Percentiles rank a stretch among this genome's conserved stretches.
These are phyloP conservation scores for Trichoderma arundinaceum DNA, from an alignment of 2,329 filamentous ascomycete species.

Conservation along the genomic window DNA sequence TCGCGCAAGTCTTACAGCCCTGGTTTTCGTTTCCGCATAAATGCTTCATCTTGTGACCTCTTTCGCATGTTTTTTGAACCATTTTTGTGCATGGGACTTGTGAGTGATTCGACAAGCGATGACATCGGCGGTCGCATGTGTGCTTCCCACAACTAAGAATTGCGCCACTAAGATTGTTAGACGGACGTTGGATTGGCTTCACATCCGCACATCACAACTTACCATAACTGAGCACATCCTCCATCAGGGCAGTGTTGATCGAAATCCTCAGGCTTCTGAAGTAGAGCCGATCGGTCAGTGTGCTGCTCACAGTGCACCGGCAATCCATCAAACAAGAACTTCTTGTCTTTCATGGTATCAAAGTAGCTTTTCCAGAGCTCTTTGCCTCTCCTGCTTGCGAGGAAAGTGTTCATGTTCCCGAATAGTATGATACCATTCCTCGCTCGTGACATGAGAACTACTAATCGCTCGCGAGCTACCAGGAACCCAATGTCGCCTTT, in stretches of 20 bases:
- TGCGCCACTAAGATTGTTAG: constrained; percentile 48
- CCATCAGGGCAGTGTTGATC: constrained; percentile 69
- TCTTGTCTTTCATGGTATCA: constrained; percentile 56
- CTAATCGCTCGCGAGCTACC: constrained; percentile 66
- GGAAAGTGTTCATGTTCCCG: constrained; percentile 72
- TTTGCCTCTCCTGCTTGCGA: constrained; percentile 52
- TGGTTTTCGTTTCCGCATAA: constrained; percentile 51
- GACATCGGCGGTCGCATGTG: constrained; percentile 64
- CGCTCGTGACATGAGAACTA: constrained; percentile 72
- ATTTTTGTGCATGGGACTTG: constrained; percentile 46
- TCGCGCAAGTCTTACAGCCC: constrained; percentile 58
- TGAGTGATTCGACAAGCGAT: constrained; percentile 64
- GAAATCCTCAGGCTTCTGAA: constrained; percentile 63
- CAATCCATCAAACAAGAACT: constrained; percentile 64
- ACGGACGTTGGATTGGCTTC: not conserved
- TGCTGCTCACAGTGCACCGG: constrained; percentile 67
- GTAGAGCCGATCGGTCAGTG: constrained; percentile 52
- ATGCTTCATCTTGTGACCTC: constrained; percentile 56
- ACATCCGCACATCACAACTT: constrained; percentile 38
- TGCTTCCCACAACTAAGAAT: constrained; percentile 64
- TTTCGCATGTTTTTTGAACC: constrained; percentile 55
- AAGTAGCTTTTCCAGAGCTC: constrained; percentile 64
- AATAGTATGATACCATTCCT: constrained; percentile 70
- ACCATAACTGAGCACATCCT: constrained; percentile 70
- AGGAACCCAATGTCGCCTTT: constrained; percentile 74